Conservation (phyloP, 2,329 filamentous ascomycete species). For the Xylaria sp. region DNA sequence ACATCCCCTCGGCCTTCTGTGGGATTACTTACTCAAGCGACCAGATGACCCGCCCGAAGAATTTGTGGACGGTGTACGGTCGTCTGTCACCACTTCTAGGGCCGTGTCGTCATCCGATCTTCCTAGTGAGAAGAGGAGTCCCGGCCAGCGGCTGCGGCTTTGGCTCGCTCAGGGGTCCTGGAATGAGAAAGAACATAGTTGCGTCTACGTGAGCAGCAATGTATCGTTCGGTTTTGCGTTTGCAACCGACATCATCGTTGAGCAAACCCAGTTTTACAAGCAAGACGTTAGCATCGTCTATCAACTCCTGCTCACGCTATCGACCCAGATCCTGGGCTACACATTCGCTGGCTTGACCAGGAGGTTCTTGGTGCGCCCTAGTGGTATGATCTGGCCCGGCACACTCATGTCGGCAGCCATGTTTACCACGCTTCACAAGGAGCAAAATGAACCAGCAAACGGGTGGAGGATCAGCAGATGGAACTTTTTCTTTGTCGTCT, state of each 20-base stretch:
- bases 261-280: conserved; percentile 88
- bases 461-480: conserved; percentile 84
- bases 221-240: conserved; percentile 90
- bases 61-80: conserved; percentile 60
- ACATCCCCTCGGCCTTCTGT: conserved; percentile 80
- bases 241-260: conserved; percentile 87
- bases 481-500: conserved; percentile 82
- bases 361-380: conserved; percentile 81
- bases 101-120: conserved; percentile 17
- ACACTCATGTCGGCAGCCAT: conserved; percentile 88
- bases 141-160: conserved; percentile 58
- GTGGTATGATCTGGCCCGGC: conserved; percentile 90
- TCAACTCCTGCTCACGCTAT: conserved; percentile 81
- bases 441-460: conserved; percentile 80
- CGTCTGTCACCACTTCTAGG: conserved; percentile 7
- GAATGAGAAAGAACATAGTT: conserved; percentile 90
- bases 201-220: conserved; percentile 88
- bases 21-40: conserved; percentile 75
- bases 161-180: conserved; percentile 82
- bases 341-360: conserved; percentile 83
- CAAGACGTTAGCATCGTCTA: conserved; percentile 79
- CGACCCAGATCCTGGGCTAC: conserved; percentile 86
- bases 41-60: conserved; percentile 58
- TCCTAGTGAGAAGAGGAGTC: conserved; percentile 37
- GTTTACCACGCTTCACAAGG: conserved; percentile 85